These are phyloP conservation scores for Colletotrichum paranaense DNA, from an alignment of 2,329 filamentous ascomycete species.

Conservation along the genomic window DNA sequence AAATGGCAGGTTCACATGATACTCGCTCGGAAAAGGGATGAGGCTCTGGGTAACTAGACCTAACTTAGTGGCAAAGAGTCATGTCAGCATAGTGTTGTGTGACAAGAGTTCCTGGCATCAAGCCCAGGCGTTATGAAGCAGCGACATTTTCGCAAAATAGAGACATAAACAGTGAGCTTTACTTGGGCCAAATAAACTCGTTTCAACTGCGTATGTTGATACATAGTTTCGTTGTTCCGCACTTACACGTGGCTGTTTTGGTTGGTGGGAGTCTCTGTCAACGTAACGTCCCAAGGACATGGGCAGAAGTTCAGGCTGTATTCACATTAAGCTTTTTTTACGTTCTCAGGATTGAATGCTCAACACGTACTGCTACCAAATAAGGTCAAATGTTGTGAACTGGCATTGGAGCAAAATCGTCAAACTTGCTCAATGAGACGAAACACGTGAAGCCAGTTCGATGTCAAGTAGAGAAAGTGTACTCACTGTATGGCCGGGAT, in stretches of 20 bases:
- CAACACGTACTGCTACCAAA: not conserved
- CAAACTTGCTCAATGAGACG: not conserved
- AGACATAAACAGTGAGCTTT: not conserved
- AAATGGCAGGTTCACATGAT: conserved; percentile 29
- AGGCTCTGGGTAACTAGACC: not conserved
- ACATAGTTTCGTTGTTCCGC: not conserved
- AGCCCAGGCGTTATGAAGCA: no score
- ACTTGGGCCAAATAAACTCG: not conserved
- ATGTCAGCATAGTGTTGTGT: not conserved
- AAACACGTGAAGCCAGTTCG: not conserved
- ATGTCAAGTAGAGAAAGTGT: not conserved
- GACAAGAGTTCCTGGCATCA: not conserved
- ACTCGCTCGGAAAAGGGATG: conserved; percentile 12
- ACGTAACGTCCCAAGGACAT: not conserved
- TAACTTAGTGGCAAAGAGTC: not conserved
- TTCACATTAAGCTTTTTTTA: not conserved
- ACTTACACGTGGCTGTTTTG: not conserved
- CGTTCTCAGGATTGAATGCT: not conserved
- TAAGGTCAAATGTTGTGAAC: not conserved
- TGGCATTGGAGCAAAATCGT: not conserved
- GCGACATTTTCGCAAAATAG: not conserved
- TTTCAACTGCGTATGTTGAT: not conserved
- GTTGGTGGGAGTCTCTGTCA: not conserved
- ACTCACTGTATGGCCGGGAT: not conserved
- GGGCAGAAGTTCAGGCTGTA: not conserved